Evolutionary conservation across 805 yeast species (phyloP).

Genomic region (Kregervanrija fluxuum): DNA sequence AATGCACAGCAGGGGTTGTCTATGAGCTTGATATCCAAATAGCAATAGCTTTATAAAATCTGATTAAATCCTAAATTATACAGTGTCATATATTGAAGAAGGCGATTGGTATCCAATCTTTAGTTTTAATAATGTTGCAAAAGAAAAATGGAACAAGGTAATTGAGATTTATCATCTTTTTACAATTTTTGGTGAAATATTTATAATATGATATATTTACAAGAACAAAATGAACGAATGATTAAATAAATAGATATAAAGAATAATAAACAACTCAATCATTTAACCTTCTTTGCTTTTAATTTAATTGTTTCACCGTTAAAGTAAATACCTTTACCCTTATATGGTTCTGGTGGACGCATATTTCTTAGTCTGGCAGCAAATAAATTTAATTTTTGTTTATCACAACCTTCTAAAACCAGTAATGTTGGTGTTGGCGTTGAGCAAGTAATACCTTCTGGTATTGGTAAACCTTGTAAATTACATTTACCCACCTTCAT

Average conservation of each 20-base stretch:
- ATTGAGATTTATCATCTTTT: no score
- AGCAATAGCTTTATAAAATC: no score
- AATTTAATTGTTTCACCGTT: conserved; percentile 85
- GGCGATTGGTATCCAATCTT: no score
- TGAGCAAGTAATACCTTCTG: conserved; percentile 64
- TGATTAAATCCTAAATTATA: no score
- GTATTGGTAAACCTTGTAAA: conserved; percentile 68
- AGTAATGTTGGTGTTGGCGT: conserved; percentile 84
- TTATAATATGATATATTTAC: no score
- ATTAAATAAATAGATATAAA: background rate
- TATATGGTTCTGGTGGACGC: conserved; percentile 97
- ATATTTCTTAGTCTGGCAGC: conserved; percentile 82
- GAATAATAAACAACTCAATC: conserved; percentile 12
- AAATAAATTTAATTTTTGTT: conserved; percentile 78
- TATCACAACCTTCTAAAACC: conserved; percentile 78
- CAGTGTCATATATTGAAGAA: no score
- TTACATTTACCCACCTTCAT: conserved; percentile 87
- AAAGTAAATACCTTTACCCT: conserved; percentile 94
- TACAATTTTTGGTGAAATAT: no score
- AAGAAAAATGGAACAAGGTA: no score
- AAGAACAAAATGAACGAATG: no score
- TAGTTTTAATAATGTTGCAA: no score
- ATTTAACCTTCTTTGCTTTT: conserved; percentile 92
- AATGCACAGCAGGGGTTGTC: no score
- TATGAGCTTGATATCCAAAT: no score